Evolutionary conservation across 2,329 filamentous ascomycete species (phyloP), one percentile per base, ranked within the genome.

Genomic region (Sarocladium oryzae): DNA sequence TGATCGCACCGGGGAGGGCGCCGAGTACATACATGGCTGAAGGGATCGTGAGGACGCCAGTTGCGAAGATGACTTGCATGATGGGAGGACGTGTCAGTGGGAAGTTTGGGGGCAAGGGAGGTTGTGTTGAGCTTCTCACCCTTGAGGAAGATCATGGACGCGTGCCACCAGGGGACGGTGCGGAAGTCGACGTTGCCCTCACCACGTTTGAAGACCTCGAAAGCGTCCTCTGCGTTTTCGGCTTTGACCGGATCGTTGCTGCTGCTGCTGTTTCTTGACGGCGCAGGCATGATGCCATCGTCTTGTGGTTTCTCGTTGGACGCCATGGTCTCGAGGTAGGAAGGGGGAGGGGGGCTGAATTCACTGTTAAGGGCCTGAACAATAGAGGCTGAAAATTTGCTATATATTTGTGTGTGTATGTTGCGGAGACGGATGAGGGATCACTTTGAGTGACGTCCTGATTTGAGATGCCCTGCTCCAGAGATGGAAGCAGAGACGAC

Each of bases 91-190:
- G 9, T 18, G 15, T n/a, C 18, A 40, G n/a, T 13, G 2, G 16
- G 15, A n/a, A 38, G 36, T 16, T 24, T 30, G 43, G 21, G 16
- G n/a, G 23, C 16, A 28, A 18, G 16, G 23, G 28, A 15, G 18
- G 6, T 32, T 6, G 32, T 48, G 11, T 11, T 30, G 28, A 7
- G 28, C 28, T 13, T n/a, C 58, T 51, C 57, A 65, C 67, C 57
- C 58, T 74, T 73, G 21, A 73, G 59, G 54, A 76, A 75, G 50
- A 77, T 73, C 36, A 75, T 67, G 1, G 69, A 69, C 1, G 73
- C 72, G 32, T 72, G 69, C 26, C 72, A 60, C 73, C 74, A 76
- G 30, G 69, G 64, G 23, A 76, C 73, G 10, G 70, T 75, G 20
- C 74, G 66, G 52, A 76, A 76, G 52, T 75, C 66, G 13, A 75